phyloP scores from a whole-genome alignment of 1,284 basidiomycete species.

The Afroboletus lepidellus region DNA sequence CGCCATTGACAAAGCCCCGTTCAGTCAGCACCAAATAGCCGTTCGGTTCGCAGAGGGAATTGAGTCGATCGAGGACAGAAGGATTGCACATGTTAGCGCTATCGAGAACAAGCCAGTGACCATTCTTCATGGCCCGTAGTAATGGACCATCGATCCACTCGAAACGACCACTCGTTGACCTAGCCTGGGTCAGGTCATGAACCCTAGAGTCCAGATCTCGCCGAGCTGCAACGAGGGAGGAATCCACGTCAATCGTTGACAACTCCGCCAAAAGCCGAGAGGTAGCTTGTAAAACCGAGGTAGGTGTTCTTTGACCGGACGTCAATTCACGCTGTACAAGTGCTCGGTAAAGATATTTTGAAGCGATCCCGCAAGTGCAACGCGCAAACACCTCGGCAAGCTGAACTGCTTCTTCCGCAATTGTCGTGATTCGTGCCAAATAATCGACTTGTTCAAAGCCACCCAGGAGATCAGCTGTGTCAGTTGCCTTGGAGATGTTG shows the following conservation, averaged over 20 bases:
- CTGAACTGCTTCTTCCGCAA: constrained; percentile 42
- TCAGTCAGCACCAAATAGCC: constrained; percentile 87
- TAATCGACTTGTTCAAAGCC: constrained; percentile 90
- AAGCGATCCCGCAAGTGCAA: constrained; percentile 35
- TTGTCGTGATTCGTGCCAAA: constrained; percentile 37
- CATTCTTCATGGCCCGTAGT: constrained; percentile 80
- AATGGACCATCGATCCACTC: constrained; percentile 98
- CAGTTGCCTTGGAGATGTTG: constrained; percentile 83
- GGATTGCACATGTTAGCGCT: constrained; percentile 94
- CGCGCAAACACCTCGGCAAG: constrained; percentile 44
- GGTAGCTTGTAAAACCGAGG: constrained; percentile 25
- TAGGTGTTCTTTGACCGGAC: constrained; percentile 20
- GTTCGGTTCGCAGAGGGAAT: constrained; percentile 90
- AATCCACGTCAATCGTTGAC: constrained; percentile 11
- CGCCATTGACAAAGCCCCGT: constrained; percentile 80
- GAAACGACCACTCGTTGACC: constrained; percentile 58
- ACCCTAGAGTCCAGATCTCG: constrained; percentile 19
- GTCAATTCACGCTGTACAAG: constrained; percentile 22
- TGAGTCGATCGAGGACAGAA: constrained; percentile 94
- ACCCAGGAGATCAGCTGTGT: constrained; percentile 93
- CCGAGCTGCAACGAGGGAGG: constrained; percentile 10
- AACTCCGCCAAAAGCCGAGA: constrained; percentile 27
- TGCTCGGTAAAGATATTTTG: constrained; percentile 22
- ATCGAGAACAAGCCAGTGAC: constrained; percentile 91
- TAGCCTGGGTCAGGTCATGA: constrained; percentile 15